A percentile compares a stretch with the other conserved stretches of the same genome.
Evolutionary conservation across 1,139 yeast species (phyloP).

Genomic region (Candida mesenterica): DNA sequence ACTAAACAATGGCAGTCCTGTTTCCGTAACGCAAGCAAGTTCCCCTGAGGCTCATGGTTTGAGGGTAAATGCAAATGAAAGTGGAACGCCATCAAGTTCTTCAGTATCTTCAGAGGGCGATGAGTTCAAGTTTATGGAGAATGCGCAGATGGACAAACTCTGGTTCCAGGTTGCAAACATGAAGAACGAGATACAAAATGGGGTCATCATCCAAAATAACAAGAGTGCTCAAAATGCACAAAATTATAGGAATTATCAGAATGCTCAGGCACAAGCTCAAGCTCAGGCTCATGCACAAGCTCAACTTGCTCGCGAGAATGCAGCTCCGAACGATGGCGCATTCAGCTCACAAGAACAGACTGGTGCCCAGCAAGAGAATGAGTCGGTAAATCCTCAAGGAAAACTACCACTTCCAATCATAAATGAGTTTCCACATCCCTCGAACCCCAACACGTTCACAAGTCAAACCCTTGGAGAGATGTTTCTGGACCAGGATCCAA

Average conservation of each 20-base stretch:
- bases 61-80: background rate
- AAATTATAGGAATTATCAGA: too few relatives aligned
- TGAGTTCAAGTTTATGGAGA: constrained; percentile 23
- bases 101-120: constrained; percentile 8
- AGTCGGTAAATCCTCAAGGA: too few relatives aligned
- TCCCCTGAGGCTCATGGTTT: background rate
- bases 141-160: constrained; percentile 37
- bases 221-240: too few relatives aligned
- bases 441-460: background rate
- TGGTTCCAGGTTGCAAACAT: constrained; percentile 40
- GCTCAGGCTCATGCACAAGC: too few relatives aligned
- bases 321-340: too few relatives aligned
- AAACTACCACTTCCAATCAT: background rate
- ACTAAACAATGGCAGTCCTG: background rate
- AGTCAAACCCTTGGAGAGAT: constrained; percentile 1
- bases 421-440: background rate
- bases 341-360: too few relatives aligned
- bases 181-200: constrained; percentile 28
- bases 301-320: too few relatives aligned
- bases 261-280: too few relatives aligned
- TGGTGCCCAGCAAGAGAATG: too few relatives aligned
- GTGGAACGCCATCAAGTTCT: background rate
- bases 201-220: too few relatives aligned
- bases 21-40: background rate
- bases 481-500: background rate